These are phyloP conservation scores for Globisporangium solare DNA, from an alignment of 352 stramenopile species.

Conservation along the genomic window DNA sequence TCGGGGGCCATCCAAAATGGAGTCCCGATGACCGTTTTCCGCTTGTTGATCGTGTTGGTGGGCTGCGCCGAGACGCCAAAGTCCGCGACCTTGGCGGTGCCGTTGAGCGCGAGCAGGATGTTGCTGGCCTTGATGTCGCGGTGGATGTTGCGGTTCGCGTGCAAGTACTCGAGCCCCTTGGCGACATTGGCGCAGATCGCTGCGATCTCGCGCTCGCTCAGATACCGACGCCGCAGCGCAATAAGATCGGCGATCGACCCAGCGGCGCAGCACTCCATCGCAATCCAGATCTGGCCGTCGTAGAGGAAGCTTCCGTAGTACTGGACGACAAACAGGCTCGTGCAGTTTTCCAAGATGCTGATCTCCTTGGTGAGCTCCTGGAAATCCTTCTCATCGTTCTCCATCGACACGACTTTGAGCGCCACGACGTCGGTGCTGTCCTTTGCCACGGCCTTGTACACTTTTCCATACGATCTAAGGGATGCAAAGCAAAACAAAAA, in stretches of 20 bases:
- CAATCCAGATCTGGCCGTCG: slow-evolving; percentile 77
- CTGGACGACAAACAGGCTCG: slow-evolving; percentile 79
- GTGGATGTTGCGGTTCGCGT: slow-evolving; percentile 77
- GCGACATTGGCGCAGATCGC: slow-evolving; percentile 64
- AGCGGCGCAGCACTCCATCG: slow-evolving; percentile 87
- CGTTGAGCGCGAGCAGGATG: slow-evolving; percentile 65
- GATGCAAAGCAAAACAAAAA: background rate
- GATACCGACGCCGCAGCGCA: slow-evolving; percentile 33
- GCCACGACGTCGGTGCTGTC: slow-evolving; percentile 58
- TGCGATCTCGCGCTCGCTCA: slow-evolving; percentile 70
- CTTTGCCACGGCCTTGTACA: slow-evolving; percentile 77
- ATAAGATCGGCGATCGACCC: slow-evolving; percentile 84
- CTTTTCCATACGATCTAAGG: slow-evolving; percentile 65
- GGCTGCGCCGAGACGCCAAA: slow-evolving; percentile 90
- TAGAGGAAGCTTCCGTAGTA: slow-evolving; percentile 83
- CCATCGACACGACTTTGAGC: slow-evolving; percentile 83
- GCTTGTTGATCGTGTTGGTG: slow-evolving; percentile 88
- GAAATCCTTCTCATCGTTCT: slow-evolving; percentile 60
- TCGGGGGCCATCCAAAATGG: slow-evolving; percentile 92
- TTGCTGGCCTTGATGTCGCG: slow-evolving; percentile 89
- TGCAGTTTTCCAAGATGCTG: slow-evolving; percentile 73
- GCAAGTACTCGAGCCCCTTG: slow-evolving; percentile 76
- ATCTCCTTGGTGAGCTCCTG: slow-evolving; percentile 83
- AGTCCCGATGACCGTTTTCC: slow-evolving; percentile 87
- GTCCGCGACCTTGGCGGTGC: slow-evolving; percentile 81